Evolutionary conservation across 306 rosid species (phyloP), one percentile per base, ranked within the genome.

Genomic region (Vigna unguiculata): DNA sequence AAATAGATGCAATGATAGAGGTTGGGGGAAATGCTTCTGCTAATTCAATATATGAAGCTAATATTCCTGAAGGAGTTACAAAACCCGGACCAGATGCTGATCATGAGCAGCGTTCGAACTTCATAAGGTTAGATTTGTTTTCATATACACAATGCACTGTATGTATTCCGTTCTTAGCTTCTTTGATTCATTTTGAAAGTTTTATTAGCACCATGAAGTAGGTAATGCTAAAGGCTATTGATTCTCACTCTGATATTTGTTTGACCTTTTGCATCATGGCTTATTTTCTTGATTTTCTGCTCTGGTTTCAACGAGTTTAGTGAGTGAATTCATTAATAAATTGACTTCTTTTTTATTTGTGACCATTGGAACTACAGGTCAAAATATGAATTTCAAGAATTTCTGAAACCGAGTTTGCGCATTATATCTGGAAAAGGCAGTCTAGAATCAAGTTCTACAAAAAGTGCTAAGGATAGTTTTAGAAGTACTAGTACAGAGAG

Each of bases 1-100:
- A 92, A 88, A 85, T 96, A 82, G 96, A 92, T 71, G 80, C 98
- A 20, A 89, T 96, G 99, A 63, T 89, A 57, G 98, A 96, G 86
- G 93, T 96, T 63, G 99, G 99, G 58, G 99, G 99, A 70, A 96
- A 96, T 82, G 78, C 93, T 81, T 88, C 93, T 15, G 99, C 97
- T 25, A 96, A 96, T 85, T 68, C 97, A 54, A 92, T 96, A 79
- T 96, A 96, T 64, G 99, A 96, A 83, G 97, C 99, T 79, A 85
- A 84, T 80, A 19, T 96, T 76, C 99, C 99, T 8, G 91, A 91
- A 61, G 99, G 96, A 77, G 71, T 30, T 82, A 76, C 86, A 24
- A 96, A 92, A 82, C 99, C 99, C 9, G 81, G 87, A 68, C 90
- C 92, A 68, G 91, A 87, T 89, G 91, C 99, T 52, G 63, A 84